phyloP scores from a whole-genome alignment of 2,329 filamentous ascomycete species.

The Calonectria henricotiae region DNA sequence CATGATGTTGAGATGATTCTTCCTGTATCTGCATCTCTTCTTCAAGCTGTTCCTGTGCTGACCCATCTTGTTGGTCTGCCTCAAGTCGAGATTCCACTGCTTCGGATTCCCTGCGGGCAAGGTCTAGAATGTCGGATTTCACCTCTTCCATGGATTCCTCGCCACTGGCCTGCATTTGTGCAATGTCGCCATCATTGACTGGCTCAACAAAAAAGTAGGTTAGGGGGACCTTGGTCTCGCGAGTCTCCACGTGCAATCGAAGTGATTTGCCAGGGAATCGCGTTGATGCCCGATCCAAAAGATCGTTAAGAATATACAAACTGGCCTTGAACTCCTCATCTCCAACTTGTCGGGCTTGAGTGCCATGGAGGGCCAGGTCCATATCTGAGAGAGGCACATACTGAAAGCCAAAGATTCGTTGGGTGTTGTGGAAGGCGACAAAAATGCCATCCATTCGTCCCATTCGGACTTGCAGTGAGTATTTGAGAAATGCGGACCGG shows the following conservation, averaged over 20 bases:
- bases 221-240: conserved; percentile 72
- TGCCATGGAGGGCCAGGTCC: conserved; percentile 91
- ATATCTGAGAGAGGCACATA: conserved; percentile 91
- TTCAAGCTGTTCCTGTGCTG: conserved; percentile 42
- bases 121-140: conserved; percentile 74
- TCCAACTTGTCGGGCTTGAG: conserved; percentile 76
- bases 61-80: conserved; percentile 29
- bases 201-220: conserved; percentile 96
- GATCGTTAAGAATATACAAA: conserved; percentile 82
- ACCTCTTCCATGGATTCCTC: conserved; percentile 78
- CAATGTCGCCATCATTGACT: conserved; percentile 80
- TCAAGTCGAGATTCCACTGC: conserved; percentile 36
- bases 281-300: conserved; percentile 82
- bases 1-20: conserved; percentile 42
- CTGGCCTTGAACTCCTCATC: conserved; percentile 90
- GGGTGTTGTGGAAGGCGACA: conserved; percentile 94
- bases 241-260: conserved; percentile 87
- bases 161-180: conserved; percentile 80
- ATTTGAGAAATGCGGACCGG: conserved; percentile 93
- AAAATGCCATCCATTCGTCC: conserved; percentile 99
- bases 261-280: conserved; percentile 84
- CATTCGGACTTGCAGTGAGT: conserved; percentile 96
- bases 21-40: conserved; percentile 43
- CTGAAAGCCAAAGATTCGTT: conserved; percentile 97
- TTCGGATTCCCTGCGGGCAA: conserved; percentile 59